phyloP scores from a whole-genome alignment of 2,329 filamentous ascomycete genomes.

The Botryotinia convoluta region DNA sequence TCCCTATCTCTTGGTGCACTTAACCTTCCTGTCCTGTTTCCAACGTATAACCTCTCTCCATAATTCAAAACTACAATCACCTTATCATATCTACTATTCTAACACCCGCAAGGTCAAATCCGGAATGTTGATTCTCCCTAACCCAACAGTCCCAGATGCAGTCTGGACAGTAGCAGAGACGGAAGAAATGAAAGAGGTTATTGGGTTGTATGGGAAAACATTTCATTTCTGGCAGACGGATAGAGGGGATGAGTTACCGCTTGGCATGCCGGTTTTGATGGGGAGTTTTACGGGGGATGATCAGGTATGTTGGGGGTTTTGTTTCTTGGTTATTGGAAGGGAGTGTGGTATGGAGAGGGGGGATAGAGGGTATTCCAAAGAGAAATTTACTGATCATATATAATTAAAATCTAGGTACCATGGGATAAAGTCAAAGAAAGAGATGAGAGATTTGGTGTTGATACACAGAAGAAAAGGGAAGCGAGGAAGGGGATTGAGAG shows the following conservation, averaged over 20 bases:
- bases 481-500: constrained; percentile 54
- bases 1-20: constrained; percentile 59
- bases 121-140: constrained; percentile 75
- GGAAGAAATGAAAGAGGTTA: constrained; percentile 74
- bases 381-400: background rate
- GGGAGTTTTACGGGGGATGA: constrained; percentile 17
- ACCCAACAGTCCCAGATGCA: constrained; percentile 51
- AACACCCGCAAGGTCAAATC: constrained; percentile 24
- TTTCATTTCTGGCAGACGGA: constrained; percentile 89
- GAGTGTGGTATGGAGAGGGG: background rate
- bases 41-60: no score
- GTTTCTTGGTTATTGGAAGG: background rate
- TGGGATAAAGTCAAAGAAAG: constrained; percentile 45
- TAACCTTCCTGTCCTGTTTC: no score
- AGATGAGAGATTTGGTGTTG: constrained; percentile 52
- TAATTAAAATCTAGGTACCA: constrained; percentile 33
- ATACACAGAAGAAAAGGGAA: constrained; percentile 51
- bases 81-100: background rate
- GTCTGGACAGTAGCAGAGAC: constrained; percentile 76
- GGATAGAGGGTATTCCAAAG: background rate
- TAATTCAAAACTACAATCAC: constrained; percentile 31
- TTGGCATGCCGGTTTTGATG: constrained; percentile 20
- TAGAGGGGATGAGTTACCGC: constrained; percentile 46
- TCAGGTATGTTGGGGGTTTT: background rate
- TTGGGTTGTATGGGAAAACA: constrained; percentile 76